Conservation (phyloP, 2,329 filamentous ascomycete species). For the Periconia sp. region DNA sequence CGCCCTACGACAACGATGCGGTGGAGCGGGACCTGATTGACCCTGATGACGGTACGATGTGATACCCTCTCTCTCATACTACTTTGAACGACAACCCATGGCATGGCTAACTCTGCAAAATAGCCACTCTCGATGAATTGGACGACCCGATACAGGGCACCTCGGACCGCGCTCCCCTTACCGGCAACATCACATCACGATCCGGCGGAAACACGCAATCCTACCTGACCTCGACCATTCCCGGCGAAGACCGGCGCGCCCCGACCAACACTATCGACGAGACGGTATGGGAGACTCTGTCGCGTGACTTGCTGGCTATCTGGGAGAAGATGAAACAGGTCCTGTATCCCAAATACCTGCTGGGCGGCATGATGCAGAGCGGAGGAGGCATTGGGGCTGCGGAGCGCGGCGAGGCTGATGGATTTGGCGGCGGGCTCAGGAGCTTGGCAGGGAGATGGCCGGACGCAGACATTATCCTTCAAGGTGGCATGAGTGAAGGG, state of each 20-base stretch:
- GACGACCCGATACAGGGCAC: constrained; percentile 76
- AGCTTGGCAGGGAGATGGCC: constrained; percentile 65
- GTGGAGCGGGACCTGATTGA: constrained; percentile 56
- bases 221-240: constrained; percentile 86
- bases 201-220: constrained; percentile 65
- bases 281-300: constrained; percentile 94
- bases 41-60: constrained; percentile 52
- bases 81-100: too few relatives aligned
- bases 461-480: constrained; percentile 66
- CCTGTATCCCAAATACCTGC: constrained; percentile 90
- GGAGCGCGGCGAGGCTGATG: constrained; percentile 57
- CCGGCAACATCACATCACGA: constrained; percentile 75
- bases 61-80: background rate
- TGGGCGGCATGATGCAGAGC: constrained; percentile 65
- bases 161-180: constrained; percentile 76
- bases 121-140: constrained; percentile 86
- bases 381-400: constrained; percentile 60
- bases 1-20: constrained; percentile 49
- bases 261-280: constrained; percentile 95
- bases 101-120: constrained; percentile 2
- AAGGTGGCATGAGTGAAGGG: constrained; percentile 80
- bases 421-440: constrained; percentile 51
- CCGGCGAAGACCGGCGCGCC: constrained; percentile 88
- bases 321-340: constrained; percentile 99
- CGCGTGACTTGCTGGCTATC: constrained; percentile 85